Evolutionary conservation across 352 stramenopile species (phyloP), one percentile per base, ranked within the genome.

Genomic region (Phytophthora niederhauseri): DNA sequence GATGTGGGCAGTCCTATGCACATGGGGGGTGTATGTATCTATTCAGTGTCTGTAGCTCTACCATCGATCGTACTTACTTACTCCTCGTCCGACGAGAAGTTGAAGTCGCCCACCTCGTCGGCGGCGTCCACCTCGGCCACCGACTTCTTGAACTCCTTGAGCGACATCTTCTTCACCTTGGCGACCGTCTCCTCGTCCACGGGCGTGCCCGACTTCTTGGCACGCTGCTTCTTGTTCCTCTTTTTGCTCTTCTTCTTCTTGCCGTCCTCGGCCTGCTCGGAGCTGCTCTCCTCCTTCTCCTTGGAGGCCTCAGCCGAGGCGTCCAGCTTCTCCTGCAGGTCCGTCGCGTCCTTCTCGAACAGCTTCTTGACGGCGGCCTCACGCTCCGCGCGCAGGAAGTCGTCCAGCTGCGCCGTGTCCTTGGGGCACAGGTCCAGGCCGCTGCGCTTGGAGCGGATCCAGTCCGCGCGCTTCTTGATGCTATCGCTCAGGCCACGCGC

Each of bases 361-460:
- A 98, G 81, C 75, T 98, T 97, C 28, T 91, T 80, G 17, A 98
- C 81, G 2, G 86, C 85, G 24, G 82, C 73, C 50, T 98, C 90
- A 26, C 93, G 88, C 66, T 97, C 83, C 2, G 59, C 59, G 69
- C 86, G 81, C 57, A 96, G 72, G 77, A 97, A 96, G 28, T 91
- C 82, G 55, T 94, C 84, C 76, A 98, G 94, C 57, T 92, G 82
- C 36, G 84, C 85, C 34, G 89, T 77, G 52, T 97, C 91, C 63
- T 89, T 87, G 7, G 96, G 96, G 52, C 83, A 86, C 22, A 98
- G 72, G 31, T 97, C 85, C 50, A 98, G 81, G 6, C 87, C 85
- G n/a, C 90, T 91, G 66, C 97, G 94, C 77, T 98, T 98, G 14
- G 83, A 82, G 49, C 94, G 91, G 60, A 98, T 88, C 73, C 90